Evolutionary conservation across 208 protist species (phyloP), one percentile per base, ranked within the genome.

Genomic region (Leishmania tarentolae): DNA sequence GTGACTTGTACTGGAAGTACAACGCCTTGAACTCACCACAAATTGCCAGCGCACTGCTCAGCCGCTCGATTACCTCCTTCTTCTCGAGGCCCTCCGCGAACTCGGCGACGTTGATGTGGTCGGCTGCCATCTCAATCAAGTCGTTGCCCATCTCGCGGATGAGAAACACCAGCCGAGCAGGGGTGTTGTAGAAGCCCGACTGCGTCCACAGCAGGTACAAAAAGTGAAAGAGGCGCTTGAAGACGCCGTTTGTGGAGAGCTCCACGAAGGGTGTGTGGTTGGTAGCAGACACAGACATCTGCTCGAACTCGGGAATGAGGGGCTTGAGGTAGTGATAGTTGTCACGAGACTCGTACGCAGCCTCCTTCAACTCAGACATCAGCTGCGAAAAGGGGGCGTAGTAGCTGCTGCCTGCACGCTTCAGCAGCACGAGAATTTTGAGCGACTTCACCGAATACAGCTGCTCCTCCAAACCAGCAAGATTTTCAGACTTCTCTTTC

Each of bases 101-200:
- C 76, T 98, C 94, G 52, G 92, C 88, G 56, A 98, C 94, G 79
- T 90, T 94, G 80, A 99, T 92, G 83, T 98, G 92, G 24, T 94
- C 92, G 37, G 90, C 72, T 13, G 98, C 97, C 86, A 97, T 93
- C 72, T 89, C 90, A 78, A 99, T 99, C 63, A 99, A 81, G 75
- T 98, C 97, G 83, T 99, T 99, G 86, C 96, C 95, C 86, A 99
- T 95, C 85, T 96, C 93, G 52, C 97, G 92, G 81, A 99, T 97
- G 37, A 99, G 87, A 35, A 99, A 95, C 63, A 99, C 94, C 19
- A 99, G 82, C 31, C 98, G 92, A 28, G 87, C 91, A 19, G 97
- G 90, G 13, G 90, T 98, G 89, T 98, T 98, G 90, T 99, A 99
- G 83, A 94, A 97, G 76, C 92, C 89, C 5, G 94, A 98, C 83